phyloP scores from a whole-genome alignment of 2,329 filamentous ascomycete genomes.

The Claviceps arundinis region DNA sequence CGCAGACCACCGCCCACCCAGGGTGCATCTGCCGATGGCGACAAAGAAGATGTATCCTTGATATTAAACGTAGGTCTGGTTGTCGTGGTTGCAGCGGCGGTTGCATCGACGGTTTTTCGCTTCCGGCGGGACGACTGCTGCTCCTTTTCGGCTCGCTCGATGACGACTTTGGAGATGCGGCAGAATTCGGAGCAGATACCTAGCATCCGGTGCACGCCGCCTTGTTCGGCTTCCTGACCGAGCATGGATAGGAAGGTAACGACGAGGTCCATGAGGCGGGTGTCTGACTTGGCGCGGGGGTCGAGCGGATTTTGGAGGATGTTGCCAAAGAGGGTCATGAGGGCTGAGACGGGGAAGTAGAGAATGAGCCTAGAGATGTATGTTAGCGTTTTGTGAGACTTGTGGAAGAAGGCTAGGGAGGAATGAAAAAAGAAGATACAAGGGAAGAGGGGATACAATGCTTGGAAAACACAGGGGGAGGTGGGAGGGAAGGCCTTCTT shows the following conservation, averaged over 20 bases:
- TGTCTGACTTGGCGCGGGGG: constrained; percentile 72
- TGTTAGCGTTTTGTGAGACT: not conserved
- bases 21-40: constrained; percentile 2
- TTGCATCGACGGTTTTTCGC: constrained; percentile 42
- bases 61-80: not conserved
- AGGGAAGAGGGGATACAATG: not conserved
- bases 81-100: constrained; percentile 6
- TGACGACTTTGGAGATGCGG: constrained; percentile 77
- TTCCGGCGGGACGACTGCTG: constrained; percentile 69
- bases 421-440: not conserved
- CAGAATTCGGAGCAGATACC: constrained; percentile 93
- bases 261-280: constrained; percentile 82
- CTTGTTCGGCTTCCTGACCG: constrained; percentile 77
- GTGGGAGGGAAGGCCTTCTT: not conserved
- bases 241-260: constrained; percentile 85
- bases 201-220: constrained; percentile 86
- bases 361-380: constrained; percentile 55
- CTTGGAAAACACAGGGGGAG: not conserved
- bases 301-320: constrained; percentile 93
- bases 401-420: not conserved
- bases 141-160: constrained; percentile 85
- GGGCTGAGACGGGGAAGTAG: constrained; percentile 90
- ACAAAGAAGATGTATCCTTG: not conserved
- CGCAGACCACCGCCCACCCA: constrained; percentile 3
- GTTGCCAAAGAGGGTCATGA: constrained; percentile 92